Conservation (phyloP, 768 basidiomycete genomes). For the Lactarius quietus region DNA sequence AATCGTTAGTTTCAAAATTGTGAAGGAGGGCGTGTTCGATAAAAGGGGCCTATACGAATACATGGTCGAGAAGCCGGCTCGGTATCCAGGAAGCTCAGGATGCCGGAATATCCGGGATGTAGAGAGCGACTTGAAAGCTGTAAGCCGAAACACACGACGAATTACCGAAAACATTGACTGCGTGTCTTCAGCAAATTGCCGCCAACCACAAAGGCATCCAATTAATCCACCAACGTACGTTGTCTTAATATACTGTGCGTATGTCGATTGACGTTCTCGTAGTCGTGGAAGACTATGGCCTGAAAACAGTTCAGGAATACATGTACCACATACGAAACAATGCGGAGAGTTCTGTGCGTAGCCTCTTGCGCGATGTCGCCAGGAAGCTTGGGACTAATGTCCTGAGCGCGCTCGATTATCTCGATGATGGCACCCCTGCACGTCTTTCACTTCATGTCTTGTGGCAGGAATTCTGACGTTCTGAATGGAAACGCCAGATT, state of each 20-base stretch:
- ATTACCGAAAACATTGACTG: constrained; percentile 14
- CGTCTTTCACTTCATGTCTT: constrained; percentile 24
- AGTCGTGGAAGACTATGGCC: constrained; percentile 86
- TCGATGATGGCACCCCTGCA: constrained; percentile 86
- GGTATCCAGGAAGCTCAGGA: constrained; percentile 82
- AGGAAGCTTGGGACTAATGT: constrained; percentile 61
- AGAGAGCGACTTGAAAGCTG: constrained; percentile 89
- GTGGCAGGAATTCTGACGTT: constrained; percentile 1
- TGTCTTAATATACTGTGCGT: not conserved
- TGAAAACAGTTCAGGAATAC: constrained; percentile 86
- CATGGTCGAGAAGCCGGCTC: constrained; percentile 77
- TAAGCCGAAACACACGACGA: constrained; percentile 36
- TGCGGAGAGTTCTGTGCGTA: constrained; percentile 83
- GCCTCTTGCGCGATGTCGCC: constrained; percentile 71
- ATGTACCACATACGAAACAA: constrained; percentile 90
- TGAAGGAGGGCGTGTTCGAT: constrained; percentile 78
- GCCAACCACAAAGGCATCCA: constrained; percentile 92
- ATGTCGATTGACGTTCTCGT: constrained; percentile 15
- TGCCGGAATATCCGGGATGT: constrained; percentile 86
- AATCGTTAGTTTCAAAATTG: constrained; percentile 89
- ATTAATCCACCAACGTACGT: constrained; percentile 72
- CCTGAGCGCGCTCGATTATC: constrained; percentile 73
- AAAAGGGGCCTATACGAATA: constrained; percentile 66
- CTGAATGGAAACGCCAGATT: constrained; percentile 45
- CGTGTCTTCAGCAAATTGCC: constrained; percentile 74